Evolutionary conservation across 495 filamentous ascomycete genomes (phyloP).

Genomic region (Hypomontagnella submonticulosa): DNA sequence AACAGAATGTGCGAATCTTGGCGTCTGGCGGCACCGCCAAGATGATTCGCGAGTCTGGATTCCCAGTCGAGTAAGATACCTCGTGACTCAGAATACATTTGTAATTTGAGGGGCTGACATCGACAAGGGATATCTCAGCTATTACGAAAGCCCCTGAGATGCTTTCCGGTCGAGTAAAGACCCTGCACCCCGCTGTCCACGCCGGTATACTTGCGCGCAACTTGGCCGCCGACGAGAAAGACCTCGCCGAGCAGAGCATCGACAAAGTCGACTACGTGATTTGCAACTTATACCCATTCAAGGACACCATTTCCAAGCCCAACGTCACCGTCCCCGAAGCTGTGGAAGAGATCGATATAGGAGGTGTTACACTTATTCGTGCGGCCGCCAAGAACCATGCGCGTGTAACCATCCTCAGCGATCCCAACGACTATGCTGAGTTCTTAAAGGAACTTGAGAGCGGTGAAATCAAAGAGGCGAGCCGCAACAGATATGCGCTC

Average conservation of each 20-base stretch:
- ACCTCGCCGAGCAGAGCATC: conserved; percentile 96
- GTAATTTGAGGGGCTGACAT: conserved; percentile 25
- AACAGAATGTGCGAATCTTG: conserved; percentile 90
- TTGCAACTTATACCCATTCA: conserved; percentile 99
- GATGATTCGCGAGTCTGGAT: conserved; percentile 94
- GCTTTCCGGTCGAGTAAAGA: conserved; percentile 95
- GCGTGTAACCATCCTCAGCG: conserved; percentile 93
- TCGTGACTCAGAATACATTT: conserved; percentile 2
- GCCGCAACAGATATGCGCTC: conserved; percentile 86
- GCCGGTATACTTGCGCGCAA: conserved; percentile 92
- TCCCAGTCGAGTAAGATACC: conserved; percentile 83
- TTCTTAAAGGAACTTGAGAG: conserved; percentile 90
- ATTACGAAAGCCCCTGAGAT: conserved; percentile 99
- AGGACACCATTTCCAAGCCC: conserved; percentile 95
- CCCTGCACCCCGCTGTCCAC: conserved; percentile 94
- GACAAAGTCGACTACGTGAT: conserved; percentile 97
- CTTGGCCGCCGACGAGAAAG: conserved; percentile 92
- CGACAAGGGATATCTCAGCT: conserved; percentile 85
- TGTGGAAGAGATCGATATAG: conserved; percentile 98
- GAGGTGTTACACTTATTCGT: conserved; percentile 93
- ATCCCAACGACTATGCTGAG: conserved; percentile 90
- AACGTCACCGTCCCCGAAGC: conserved; percentile 96
- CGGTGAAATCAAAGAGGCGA: conserved; percentile 84
- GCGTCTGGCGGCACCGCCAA: conserved; percentile 93
- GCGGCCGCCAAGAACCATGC: conserved; percentile 98